phyloP scores from a whole-genome alignment of 768 basidiomycete genomes.

The Suillus plorans region DNA sequence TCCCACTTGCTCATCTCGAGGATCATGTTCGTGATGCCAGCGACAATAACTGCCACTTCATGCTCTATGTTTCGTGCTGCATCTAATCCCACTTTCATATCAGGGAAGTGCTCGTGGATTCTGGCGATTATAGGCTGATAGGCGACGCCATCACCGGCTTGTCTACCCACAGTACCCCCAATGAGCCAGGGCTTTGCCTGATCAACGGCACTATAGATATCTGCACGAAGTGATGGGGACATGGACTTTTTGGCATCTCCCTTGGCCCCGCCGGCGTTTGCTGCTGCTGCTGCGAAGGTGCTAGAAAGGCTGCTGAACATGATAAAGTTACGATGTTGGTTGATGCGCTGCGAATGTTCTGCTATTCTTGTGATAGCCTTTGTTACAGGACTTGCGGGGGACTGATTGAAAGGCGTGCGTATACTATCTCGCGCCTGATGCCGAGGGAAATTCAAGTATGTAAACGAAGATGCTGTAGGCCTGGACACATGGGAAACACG shows the following conservation, averaged over 20 bases:
- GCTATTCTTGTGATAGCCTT: slow-evolving; percentile 5
- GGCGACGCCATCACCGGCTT: slow-evolving; percentile 56
- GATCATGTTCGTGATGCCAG: slow-evolving; percentile 54
- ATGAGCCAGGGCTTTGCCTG: slow-evolving; percentile 46
- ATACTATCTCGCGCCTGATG: background rate
- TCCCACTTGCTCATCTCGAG: slow-evolving; percentile 58
- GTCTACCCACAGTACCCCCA: slow-evolving; percentile 37
- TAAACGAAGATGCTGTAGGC: slow-evolving; percentile 11
- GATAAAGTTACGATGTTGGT: background rate
- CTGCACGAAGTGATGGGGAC: slow-evolving; percentile 48
- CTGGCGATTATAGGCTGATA: slow-evolving; percentile 42
- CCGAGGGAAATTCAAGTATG: slow-evolving; percentile 15
- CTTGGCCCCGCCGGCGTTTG: slow-evolving; percentile 21
- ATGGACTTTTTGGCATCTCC: slow-evolving; percentile 40
- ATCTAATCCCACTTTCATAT: slow-evolving; percentile 45
- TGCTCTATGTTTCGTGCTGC: slow-evolving; percentile 44
- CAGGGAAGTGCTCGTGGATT: slow-evolving; percentile 52
- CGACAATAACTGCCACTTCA: slow-evolving; percentile 50
- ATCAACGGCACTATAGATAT: slow-evolving; percentile 51
- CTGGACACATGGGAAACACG: slow-evolving; percentile 19
- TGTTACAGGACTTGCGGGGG: background rate
- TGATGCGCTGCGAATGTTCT: background rate
- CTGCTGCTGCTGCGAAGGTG: slow-evolving; percentile 37
- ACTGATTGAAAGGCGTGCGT: background rate
- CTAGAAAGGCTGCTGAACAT: slow-evolving; percentile 51